phyloP scores from a whole-genome alignment of 345 rosid genomes.

The Salix purpurea region DNA sequence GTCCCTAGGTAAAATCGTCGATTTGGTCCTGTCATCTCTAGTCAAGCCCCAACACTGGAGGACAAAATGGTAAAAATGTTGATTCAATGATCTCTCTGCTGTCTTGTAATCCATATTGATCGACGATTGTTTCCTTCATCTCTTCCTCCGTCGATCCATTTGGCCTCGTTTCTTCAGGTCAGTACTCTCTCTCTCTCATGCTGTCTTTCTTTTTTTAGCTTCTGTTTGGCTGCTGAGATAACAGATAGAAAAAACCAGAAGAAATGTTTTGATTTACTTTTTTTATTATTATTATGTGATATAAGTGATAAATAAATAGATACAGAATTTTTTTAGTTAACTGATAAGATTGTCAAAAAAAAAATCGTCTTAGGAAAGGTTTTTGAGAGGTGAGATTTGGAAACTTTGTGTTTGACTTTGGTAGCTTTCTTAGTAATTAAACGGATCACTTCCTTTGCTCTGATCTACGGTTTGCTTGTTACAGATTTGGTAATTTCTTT shows the following conservation, averaged over 20 bases:
- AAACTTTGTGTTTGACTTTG: not conserved
- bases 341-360: not conserved
- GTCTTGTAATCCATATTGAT: not conserved
- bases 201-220: not conserved
- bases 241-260: not conserved
- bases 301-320: not conserved
- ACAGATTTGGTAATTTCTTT: not conserved
- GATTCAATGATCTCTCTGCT: not conserved
- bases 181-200: not conserved
- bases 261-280: not conserved
- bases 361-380: not conserved
- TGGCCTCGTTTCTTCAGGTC: not conserved
- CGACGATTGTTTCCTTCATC: not conserved
- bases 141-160: conserved; percentile 2
- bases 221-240: conserved; percentile 7
- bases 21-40: not conserved
- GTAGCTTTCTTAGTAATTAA: not conserved
- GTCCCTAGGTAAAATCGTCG: not conserved
- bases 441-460: not conserved
- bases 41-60: not conserved
- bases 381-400: not conserved
- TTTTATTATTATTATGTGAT: not conserved
- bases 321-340: not conserved
- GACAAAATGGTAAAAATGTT: conserved; percentile 16
- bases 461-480: not conserved